Percentiles rank a stretch among this genome's conserved stretches.
phyloP scores from a whole-genome alignment of 108 stramenopile genomes.

The Fragilaria crotonensis region DNA sequence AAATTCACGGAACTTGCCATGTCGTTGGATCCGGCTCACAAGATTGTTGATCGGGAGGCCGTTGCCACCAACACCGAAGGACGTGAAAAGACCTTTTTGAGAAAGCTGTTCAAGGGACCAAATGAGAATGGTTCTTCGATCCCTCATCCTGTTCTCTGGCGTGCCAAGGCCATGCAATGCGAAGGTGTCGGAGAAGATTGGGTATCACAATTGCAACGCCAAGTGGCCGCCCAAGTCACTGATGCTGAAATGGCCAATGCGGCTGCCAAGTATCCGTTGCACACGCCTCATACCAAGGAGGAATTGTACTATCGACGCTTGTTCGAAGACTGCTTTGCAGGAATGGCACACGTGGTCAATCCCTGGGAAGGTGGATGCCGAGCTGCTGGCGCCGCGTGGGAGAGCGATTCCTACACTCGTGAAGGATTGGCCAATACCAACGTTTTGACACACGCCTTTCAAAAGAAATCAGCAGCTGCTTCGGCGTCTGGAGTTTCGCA shows the following conservation, averaged over 20 bases:
- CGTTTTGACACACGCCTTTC: slow-evolving; percentile 49
- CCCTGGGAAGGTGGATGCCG: slow-evolving; percentile 70
- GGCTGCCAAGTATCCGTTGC: slow-evolving; percentile 37
- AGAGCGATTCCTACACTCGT: slow-evolving; percentile 59
- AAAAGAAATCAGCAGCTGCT: slow-evolving; percentile 10
- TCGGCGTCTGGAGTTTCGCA: neutral
- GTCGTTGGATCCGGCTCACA: slow-evolving; percentile 54
- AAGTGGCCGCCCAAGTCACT: slow-evolving; percentile 48
- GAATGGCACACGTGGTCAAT: slow-evolving; percentile 59
- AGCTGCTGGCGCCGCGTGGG: slow-evolving; percentile 65
- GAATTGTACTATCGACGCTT: slow-evolving; percentile 67
- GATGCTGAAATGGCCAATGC: slow-evolving; percentile 69
- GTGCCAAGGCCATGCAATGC: slow-evolving; percentile 83
- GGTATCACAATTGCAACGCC: slow-evolving; percentile 62
- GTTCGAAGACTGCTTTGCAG: slow-evolving; percentile 55
- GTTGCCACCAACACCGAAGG: slow-evolving; percentile 47
- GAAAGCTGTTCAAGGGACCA: slow-evolving; percentile 59
- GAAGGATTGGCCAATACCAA: slow-evolving; percentile 55
- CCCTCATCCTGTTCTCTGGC: slow-evolving; percentile 60
- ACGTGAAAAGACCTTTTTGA: slow-evolving; percentile 57
- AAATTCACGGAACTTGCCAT: slow-evolving; percentile 58
- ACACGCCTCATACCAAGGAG: slow-evolving; percentile 77
- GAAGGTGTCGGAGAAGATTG: slow-evolving; percentile 79
- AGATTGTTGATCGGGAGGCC: slow-evolving; percentile 61
- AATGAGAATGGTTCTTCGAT: slow-evolving; percentile 56